Conservation (phyloP, 352 stramenopile genomes). For the Globisporangium recalcitrans region DNA sequence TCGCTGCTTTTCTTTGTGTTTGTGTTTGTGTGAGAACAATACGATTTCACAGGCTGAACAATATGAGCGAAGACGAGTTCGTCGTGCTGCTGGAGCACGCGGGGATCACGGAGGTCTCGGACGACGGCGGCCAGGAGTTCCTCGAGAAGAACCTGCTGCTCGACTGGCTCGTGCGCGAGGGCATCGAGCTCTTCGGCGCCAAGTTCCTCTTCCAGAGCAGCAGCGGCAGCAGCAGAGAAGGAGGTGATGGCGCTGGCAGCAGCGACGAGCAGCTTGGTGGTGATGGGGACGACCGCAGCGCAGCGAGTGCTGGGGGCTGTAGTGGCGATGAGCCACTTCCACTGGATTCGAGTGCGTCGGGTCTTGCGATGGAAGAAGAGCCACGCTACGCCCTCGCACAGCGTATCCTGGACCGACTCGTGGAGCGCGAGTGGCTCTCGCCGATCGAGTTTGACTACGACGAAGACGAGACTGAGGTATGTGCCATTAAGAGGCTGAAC, state of each 20-base stretch:
- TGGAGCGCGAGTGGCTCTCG: constrained; percentile 57
- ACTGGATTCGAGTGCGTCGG: constrained; percentile 11
- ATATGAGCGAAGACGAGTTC: constrained; percentile 87
- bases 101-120: constrained; percentile 64
- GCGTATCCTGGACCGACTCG: constrained; percentile 43
- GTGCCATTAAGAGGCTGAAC: not conserved
- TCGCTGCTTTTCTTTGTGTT: no score
- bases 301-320: constrained; percentile 9
- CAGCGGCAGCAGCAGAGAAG: constrained; percentile 4
- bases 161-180: constrained; percentile 68
- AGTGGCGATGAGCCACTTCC: not conserved
- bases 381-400: constrained; percentile 32
- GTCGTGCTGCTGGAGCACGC: constrained; percentile 79
- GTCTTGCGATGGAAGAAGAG: constrained; percentile 20
- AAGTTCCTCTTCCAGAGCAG: constrained; percentile 16
- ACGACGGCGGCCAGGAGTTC: constrained; percentile 67
- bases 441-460: constrained; percentile 49
- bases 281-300: constrained; percentile 9
- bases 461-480: constrained; percentile 38
- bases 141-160: constrained; percentile 58
- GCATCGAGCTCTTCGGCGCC: constrained; percentile 52
- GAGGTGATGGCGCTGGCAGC: constrained; percentile 20
- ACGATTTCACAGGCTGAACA: no score
- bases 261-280: constrained; percentile 19
- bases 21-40: no score